Evolutionary conservation across 257 asterid species (phyloP).

Genomic region (Petunia secreta): DNA sequence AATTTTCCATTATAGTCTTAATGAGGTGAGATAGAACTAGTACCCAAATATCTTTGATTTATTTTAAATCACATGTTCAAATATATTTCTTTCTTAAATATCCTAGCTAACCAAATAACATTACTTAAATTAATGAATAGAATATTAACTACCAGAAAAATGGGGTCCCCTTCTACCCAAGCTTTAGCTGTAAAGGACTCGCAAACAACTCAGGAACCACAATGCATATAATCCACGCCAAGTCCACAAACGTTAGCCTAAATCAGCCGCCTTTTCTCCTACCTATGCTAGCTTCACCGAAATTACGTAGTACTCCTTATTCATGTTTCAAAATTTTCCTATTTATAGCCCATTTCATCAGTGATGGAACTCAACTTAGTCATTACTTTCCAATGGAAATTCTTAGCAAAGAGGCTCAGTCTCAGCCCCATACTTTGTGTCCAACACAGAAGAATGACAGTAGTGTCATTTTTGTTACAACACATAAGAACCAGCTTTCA

Average conservation of each 20-base stretch:
- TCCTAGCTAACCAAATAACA: neutral
- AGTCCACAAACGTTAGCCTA: slow-evolving; percentile 25
- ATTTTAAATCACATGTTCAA: no score
- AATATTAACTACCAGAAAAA: neutral
- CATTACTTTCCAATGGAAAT: neutral
- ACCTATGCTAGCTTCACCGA: slow-evolving; percentile 10
- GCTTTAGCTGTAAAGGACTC: slow-evolving; percentile 20
- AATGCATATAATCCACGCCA: neutral
- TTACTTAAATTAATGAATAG: neutral
- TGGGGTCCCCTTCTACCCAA: neutral
- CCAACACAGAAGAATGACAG: neutral
- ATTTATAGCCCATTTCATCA: neutral
- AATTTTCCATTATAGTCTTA: no score
- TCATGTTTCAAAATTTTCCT: neutral
- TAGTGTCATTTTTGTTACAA: neutral
- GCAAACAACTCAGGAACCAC: slow-evolving; percentile 18
- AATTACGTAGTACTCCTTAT: neutral
- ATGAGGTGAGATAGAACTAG: no score
- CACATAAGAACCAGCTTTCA: neutral
- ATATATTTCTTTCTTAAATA: no score
- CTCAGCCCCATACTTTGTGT: neutral
- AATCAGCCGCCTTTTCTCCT: slow-evolving; percentile 7
- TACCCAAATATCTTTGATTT: no score
- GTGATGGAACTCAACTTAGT: neutral
- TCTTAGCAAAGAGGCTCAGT: neutral